A percentile compares a stretch with the other conserved stretches of the same genome.
phyloP scores from a whole-genome alignment of 2,329 filamentous ascomycete genomes.

The Ceratocystis alfenasii region DNA sequence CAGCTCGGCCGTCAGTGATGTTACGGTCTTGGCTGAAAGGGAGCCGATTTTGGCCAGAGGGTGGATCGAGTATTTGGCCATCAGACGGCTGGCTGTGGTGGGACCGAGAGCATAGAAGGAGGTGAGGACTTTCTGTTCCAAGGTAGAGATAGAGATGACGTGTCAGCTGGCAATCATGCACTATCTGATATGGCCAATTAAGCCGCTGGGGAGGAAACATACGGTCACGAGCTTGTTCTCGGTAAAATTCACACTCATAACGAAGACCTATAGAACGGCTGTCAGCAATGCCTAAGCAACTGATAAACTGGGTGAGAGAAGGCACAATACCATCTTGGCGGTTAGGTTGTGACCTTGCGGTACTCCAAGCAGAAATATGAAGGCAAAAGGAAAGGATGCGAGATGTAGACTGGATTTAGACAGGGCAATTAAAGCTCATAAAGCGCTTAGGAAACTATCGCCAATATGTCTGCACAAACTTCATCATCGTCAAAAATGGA shows the following conservation, averaged over 20 bases:
- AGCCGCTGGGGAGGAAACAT: constrained; percentile 28
- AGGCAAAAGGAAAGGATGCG: not conserved
- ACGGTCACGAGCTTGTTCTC: constrained; percentile 76
- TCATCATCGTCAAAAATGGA: constrained; percentile 13
- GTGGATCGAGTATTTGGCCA: constrained; percentile 84
- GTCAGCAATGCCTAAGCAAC: constrained; percentile 10
- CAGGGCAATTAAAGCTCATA: not conserved
- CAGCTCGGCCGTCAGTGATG: constrained; percentile 71
- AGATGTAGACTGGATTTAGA: not conserved
- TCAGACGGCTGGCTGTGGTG: constrained; percentile 56
- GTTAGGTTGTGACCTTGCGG: constrained; percentile 12
- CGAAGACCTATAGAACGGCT: constrained; percentile 53
- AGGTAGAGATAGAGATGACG: not conserved
- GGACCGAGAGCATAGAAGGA: constrained; percentile 78
- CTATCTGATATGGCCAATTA: too few species aligned
- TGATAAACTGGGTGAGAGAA: too few species aligned
- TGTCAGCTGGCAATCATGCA: not conserved
- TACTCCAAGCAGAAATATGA: not conserved
- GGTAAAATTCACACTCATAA: constrained; percentile 75
- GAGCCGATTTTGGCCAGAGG: constrained; percentile 66
- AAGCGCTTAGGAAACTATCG: not conserved
- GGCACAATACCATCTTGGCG: constrained; percentile 18
- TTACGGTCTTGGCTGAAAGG: constrained; percentile 62
- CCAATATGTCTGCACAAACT: constrained; percentile 1
- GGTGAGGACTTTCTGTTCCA: constrained; percentile 55